Conservation (phyloP, 1,284 basidiomycete species). For the Neolentinus lepideus region DNA sequence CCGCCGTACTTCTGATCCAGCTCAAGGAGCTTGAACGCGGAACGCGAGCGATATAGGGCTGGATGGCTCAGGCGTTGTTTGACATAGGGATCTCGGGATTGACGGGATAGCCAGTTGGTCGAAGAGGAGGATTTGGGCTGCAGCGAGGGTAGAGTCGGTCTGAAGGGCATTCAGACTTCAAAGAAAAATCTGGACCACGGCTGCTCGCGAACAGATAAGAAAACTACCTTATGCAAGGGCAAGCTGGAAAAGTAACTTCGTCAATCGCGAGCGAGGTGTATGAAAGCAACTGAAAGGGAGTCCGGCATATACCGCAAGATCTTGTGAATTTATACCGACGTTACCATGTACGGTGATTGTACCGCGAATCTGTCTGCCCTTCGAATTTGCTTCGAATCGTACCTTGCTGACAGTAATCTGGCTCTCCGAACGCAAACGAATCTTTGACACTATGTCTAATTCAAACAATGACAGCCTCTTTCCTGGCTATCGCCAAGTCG, state of each 20-base stretch:
- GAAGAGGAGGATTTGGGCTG: neutral
- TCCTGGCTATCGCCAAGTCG: slow-evolving; percentile 56
- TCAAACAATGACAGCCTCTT: slow-evolving; percentile 15
- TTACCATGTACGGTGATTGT: no score
- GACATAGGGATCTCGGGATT: slow-evolving; percentile 63
- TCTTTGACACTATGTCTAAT: slow-evolving; percentile 5
- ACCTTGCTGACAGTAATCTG: no score
- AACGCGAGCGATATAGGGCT: slow-evolving; percentile 62
- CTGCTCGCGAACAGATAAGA: no score
- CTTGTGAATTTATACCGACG: no score
- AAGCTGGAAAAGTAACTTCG: no score
- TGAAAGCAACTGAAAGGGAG: no score
- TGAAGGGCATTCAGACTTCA: neutral
- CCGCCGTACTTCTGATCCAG: slow-evolving; percentile 46
- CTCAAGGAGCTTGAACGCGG: slow-evolving; percentile 82
- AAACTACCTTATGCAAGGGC: no score
- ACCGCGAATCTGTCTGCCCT: no score
- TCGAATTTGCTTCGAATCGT: no score
- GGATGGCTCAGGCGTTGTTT: slow-evolving; percentile 42
- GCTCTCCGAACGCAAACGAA: no score
- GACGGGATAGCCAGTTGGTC: slow-evolving; percentile 48
- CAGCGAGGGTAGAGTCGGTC: neutral
- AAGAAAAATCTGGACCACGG: neutral
- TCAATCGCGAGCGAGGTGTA: no score
- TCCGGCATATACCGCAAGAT: no score